Evolutionary conservation across 108 stramenopile species (phyloP), one percentile per base, ranked within the genome.

Genomic region (Craspedostauros australis): DNA sequence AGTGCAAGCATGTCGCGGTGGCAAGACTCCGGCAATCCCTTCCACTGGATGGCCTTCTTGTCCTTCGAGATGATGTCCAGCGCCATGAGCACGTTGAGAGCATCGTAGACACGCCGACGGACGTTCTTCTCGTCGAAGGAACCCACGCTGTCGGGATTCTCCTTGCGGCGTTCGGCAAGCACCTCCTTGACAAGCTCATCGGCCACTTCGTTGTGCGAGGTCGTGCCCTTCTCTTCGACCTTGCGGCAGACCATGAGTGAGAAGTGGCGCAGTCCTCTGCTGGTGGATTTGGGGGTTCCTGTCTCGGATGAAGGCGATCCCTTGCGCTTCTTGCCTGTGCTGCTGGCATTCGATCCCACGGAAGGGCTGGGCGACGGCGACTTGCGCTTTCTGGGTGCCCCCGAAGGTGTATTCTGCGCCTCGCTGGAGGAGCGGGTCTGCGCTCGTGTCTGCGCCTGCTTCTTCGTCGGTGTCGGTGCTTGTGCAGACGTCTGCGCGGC

Each of bases 141-240:
- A 22, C 75, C 78, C 42, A 46, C 66, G 28, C 51, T 73, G 23
- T 85, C 80, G 14, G 61, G 72, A 39, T 77, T 70, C 34, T 69
- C 50, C 24, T 66, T 48, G 11, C 30, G 12, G 18, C 65, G 49
- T 30, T 76, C 79, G 23, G 66, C 73, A 23, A 75, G 49, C 32
- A 83, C 82, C 54, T 70, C 62, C 25, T 63, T 59, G 25, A 84
- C 78, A 22, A 96, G 77, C 69, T 96, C 94, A 64, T 96, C 92
- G 29, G 96, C 96, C 15, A 96, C 96, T 57, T 95, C 93, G 64
- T 91, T 96, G 80, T 96, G 94, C 16, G 84, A 84, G 14, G 96
- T 96, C 3, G 71, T 74, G 7, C 94, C 94, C 58, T 88, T 94
- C 46, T 92, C 87, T 70, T 96, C 82, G 11, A 96, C 96, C 66